Evolutionary conservation across 805 yeast species (phyloP).

Genomic region (Metschnikowia arizonensis): DNA sequence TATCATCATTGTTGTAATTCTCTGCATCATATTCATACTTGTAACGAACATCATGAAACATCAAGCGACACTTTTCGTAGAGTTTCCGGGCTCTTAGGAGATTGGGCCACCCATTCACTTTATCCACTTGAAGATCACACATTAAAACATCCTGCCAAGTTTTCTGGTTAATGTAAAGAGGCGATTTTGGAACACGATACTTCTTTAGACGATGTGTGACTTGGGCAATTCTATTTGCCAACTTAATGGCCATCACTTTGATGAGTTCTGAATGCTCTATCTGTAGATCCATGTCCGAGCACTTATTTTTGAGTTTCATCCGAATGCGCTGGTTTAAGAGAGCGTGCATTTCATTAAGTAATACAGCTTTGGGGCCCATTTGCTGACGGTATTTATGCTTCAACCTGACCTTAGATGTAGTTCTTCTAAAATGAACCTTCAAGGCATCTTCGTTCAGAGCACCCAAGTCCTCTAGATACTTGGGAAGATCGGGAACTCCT

Average conservation of each 20-base stretch:
- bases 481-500: neutral
- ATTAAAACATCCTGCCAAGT: constrained; percentile 18
- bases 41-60: constrained; percentile 25
- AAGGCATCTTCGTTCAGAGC: neutral
- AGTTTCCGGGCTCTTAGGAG: constrained; percentile 13
- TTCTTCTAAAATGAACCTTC: constrained; percentile 1
- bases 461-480: neutral
- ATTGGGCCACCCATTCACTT: neutral
- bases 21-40: constrained; percentile 27
- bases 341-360: constrained; percentile 18
- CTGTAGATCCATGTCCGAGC: neutral
- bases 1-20: constrained; percentile 7
- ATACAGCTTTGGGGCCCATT: constrained; percentile 9
- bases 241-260: constrained; percentile 11
- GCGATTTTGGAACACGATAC: neutral
- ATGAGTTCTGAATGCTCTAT: constrained; percentile 9
- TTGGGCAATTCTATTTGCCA: constrained; percentile 12
- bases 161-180: neutral
- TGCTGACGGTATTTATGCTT: constrained; percentile 2
- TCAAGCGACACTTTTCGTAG: constrained; percentile 23
- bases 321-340: constrained; percentile 9
- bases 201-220: constrained; percentile 2
- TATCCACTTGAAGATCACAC: constrained; percentile 7
- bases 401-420: neutral
- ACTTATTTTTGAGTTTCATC: neutral